A percentile compares a stretch with the other conserved stretches of the same genome.
phyloP scores from a whole-genome alignment of 2,329 filamentous ascomycete genomes.

The Venturia asperata region DNA sequence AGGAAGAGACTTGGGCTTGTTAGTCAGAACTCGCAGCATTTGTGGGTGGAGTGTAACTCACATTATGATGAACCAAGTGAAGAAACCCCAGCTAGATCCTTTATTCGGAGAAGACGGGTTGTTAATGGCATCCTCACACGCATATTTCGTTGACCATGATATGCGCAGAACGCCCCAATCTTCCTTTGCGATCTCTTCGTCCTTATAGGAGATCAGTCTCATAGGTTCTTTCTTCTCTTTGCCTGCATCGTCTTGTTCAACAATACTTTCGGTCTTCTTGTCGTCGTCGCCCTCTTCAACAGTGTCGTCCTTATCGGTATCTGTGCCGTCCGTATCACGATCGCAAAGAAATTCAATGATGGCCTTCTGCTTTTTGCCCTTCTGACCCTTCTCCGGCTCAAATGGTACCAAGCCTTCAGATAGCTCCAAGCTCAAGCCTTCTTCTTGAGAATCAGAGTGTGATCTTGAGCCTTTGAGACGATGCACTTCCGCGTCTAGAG shows the following conservation, averaged over 20 bases:
- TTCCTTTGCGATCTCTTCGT: slow-evolving; percentile 45
- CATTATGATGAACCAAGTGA: slow-evolving; percentile 95
- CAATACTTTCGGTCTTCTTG: slow-evolving; percentile 24
- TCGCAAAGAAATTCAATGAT: slow-evolving; percentile 85
- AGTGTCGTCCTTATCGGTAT: slow-evolving; percentile 49
- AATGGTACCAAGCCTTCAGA: slow-evolving; percentile 49
- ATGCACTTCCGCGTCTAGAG: slow-evolving; percentile 44
- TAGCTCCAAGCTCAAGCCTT: slow-evolving; percentile 66
- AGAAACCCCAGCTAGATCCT: slow-evolving; percentile 77
- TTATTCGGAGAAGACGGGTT: slow-evolving; percentile 38
- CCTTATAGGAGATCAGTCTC: slow-evolving; percentile 66
- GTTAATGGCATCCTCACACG: slow-evolving; percentile 53
- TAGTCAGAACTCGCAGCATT: not conserved
- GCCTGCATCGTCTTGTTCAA: slow-evolving; percentile 26
- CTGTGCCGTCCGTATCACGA: slow-evolving; percentile 25
- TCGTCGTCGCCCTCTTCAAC: slow-evolving; percentile 25
- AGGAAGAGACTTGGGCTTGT: slow-evolving; percentile 63
- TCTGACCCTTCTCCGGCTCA: slow-evolving; percentile 30
- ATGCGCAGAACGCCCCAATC: slow-evolving; percentile 58
- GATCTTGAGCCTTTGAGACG: slow-evolving; percentile 26
- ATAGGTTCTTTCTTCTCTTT: slow-evolving; percentile 49
- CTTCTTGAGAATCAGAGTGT: slow-evolving; percentile 56
- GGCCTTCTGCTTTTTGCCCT: slow-evolving; percentile 57
- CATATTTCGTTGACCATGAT: slow-evolving; percentile 82
- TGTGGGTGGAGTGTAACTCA: slow-evolving; percentile 41